Conservation (phyloP, 805 yeast species). For the Pichia deserticola region DNA sequence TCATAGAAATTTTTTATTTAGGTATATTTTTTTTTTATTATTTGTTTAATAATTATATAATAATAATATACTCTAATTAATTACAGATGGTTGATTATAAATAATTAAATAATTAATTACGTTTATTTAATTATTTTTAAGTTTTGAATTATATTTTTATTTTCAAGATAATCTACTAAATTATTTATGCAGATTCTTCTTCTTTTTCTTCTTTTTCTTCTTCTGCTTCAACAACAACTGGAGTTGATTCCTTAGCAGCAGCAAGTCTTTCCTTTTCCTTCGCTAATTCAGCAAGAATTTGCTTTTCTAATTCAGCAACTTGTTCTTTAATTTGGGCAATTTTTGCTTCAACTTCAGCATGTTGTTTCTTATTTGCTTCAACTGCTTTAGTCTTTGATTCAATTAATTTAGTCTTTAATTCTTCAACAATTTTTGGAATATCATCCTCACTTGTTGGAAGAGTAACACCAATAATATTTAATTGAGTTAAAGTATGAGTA, state of each 20-base stretch:
- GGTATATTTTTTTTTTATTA: not conserved
- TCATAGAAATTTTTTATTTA: not conserved
- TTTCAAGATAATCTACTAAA: no score
- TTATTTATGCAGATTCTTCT: not conserved
- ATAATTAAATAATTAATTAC: no score
- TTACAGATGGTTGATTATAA: no score
- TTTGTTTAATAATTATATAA: not conserved
- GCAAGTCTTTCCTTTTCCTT: slow-evolving; percentile 20
- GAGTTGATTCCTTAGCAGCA: slow-evolving; percentile 9
- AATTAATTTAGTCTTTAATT: slow-evolving; percentile 64
- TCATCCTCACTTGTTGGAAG: slow-evolving; percentile 76
- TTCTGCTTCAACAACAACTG: slow-evolving; percentile 1
- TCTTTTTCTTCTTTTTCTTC: not conserved
- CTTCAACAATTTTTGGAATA: slow-evolving; percentile 53
- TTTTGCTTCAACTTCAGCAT: slow-evolving; percentile 70
- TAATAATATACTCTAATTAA: no score
- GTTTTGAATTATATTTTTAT: not conserved
- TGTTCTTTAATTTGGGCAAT: slow-evolving; percentile 59
- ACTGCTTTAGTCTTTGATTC: slow-evolving; percentile 68
- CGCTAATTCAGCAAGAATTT: slow-evolving; percentile 24
- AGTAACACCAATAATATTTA: slow-evolving; percentile 67
- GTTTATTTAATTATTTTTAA: no score
- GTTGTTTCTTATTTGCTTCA: slow-evolving; percentile 68
- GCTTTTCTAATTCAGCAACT: slow-evolving; percentile 22
- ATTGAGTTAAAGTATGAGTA: slow-evolving; percentile 68